These are phyloP conservation scores for Colletotrichum theobromicola DNA, from an alignment of 2,329 filamentous ascomycete genomes.

Conservation along the genomic window DNA sequence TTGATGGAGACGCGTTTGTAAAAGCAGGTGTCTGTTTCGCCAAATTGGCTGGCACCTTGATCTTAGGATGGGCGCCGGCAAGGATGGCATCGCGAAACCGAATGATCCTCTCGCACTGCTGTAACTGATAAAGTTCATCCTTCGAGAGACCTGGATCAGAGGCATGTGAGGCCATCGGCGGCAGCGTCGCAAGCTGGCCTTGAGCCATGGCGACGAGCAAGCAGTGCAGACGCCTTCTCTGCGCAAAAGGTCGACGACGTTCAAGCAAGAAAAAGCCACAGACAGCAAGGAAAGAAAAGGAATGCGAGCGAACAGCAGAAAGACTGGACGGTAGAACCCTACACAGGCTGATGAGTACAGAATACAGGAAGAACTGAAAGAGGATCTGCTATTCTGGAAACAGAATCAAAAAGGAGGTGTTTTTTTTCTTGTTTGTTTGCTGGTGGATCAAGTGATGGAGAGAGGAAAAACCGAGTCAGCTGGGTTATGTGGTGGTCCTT, in stretches of 20 bases:
- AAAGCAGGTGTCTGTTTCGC: constrained; percentile 22
- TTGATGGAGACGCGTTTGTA: constrained; percentile 26
- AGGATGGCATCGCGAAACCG: constrained; percentile 81
- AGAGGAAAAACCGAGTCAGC: neutral
- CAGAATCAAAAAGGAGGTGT: neutral
- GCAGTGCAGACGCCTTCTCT: neutral
- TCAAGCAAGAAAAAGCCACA: constrained; percentile 2
- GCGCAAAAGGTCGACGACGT: neutral
- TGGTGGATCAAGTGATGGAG: neutral
- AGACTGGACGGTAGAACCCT: neutral
- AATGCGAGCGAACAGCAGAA: neutral
- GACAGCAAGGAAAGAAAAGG: neutral
- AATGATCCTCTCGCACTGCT: constrained; percentile 81
- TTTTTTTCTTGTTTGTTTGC: neutral
- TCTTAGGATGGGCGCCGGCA: constrained; percentile 73
- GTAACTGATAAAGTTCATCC: constrained; percentile 61
- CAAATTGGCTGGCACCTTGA: constrained; percentile 58
- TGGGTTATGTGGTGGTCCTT: neutral
- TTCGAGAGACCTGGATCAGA: constrained; percentile 38
- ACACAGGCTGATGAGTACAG: neutral
- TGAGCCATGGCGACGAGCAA: constrained; percentile 15
- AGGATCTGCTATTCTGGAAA: neutral
- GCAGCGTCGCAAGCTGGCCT: constrained; percentile 16
- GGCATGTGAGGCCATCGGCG: constrained; percentile 25
- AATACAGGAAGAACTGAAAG: neutral